phyloP scores from a whole-genome alignment of 352 stramenopile species.

The Globisporangium spiculum region DNA sequence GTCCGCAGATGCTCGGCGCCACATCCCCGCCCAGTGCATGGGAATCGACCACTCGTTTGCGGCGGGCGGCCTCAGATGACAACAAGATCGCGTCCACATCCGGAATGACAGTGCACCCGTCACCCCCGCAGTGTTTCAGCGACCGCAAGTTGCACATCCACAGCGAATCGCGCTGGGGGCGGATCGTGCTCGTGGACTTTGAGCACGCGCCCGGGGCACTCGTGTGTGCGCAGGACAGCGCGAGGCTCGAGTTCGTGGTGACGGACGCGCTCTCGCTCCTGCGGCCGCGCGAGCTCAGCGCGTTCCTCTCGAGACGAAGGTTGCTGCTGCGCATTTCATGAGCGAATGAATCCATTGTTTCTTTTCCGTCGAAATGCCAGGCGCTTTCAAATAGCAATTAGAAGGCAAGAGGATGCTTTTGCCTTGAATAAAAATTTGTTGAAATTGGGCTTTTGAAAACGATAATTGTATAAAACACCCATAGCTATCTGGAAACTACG shows the following conservation, averaged over 20 bases:
- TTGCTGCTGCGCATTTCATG: conserved; percentile 7
- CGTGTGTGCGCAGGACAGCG: not conserved
- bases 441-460: too few relatives aligned
- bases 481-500: not conserved
- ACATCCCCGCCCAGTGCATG: not conserved
- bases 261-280: conserved; percentile 8
- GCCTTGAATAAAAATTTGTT: not conserved
- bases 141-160: conserved; percentile 17
- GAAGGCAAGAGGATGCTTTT: not conserved
- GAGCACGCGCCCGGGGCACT: conserved; percentile 10
- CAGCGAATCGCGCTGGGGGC: conserved; percentile 19
- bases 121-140: not conserved
- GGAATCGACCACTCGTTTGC: not conserved
- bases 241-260: conserved; percentile 7
- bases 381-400: not conserved
- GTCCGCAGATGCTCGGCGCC: not conserved
- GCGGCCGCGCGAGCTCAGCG: not conserved
- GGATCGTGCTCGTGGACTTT: conserved; percentile 22
- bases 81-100: not conserved
- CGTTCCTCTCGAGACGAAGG: not conserved
- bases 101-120: not conserved
- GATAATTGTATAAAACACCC: too few relatives aligned
- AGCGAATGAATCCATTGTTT: not conserved
- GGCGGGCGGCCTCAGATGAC: not conserved
- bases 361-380: not conserved